phyloP scores from a whole-genome alignment of 1,139 yeast genomes.

The Hansenula anomala region DNA sequence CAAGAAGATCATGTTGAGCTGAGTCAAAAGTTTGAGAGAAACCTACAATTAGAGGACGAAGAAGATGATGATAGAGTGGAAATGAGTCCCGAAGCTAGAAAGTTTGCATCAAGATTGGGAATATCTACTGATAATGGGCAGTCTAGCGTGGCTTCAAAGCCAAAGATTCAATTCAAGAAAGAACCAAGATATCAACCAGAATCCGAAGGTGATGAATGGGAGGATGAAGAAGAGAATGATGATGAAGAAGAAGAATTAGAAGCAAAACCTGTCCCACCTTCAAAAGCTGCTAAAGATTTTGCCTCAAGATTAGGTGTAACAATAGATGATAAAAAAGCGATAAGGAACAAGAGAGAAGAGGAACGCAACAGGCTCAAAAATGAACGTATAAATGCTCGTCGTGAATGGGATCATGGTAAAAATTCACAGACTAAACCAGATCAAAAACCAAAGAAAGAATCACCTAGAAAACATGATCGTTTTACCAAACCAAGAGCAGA shows the following conservation, averaged over 20 bases:
- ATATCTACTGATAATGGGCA: constrained; percentile 6
- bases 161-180: neutral
- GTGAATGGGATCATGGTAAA: constrained; percentile 13
- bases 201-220: neutral
- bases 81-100: constrained; percentile 15
- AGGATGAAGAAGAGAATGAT: neutral
- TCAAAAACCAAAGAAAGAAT: neutral
- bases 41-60: neutral
- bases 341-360: constrained; percentile 5
- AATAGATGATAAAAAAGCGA: neutral
- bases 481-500: neutral
- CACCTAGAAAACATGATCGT: neutral
- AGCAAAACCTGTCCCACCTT: neutral
- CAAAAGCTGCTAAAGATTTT: neutral
- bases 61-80: constrained; percentile 5
- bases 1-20: constrained; percentile 1
- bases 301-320: neutral
- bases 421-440: neutral
- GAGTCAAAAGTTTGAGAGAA: neutral
- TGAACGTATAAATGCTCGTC: constrained; percentile 4
- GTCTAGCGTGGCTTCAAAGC: neutral
- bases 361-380: constrained; percentile 9
- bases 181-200: neutral
- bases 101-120: constrained; percentile 18
- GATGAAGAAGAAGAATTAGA: neutral